Evolutionary conservation across 345 rosid species (phyloP), one percentile per base, ranked within the genome.

Genomic region (Chamaenerion angustifolium): DNA sequence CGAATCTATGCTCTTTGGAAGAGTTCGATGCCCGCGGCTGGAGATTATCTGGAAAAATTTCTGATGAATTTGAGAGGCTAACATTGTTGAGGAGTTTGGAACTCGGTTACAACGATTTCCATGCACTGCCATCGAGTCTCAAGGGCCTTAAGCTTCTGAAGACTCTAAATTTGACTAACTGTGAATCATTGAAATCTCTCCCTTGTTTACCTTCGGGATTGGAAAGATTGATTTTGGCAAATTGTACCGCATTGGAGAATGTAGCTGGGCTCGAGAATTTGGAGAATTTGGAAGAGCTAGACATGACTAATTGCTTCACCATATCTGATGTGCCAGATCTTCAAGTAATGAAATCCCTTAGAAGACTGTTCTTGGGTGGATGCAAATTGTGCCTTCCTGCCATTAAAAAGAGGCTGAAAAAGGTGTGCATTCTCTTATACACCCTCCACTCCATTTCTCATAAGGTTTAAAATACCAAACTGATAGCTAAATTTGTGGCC

Each of bases 171-270:
- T 56, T 79, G 61, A 42, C 63, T 10, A 10, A 63, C 16, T 79
- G 81, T 46, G 25, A 56, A 25, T 58, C 71, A 57, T 79, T 76
- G 1, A 43, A 15, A 56, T 62, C 48, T 46, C 72, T 79, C 51
- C 79, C 85, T 46, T 68, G 64, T 8, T 69, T 79, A 42, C 81
- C 85, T 27, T 68, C 70, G 1, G 69, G 71, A 43, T 67, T 79
- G 63, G 40, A 49, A 23, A 55, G 56, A 19, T n/a, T 79, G 48
- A 51, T 60, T 49, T 59, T 53, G 15, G 52, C 71, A 19, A 61
- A 76, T 63, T 79, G 85, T 50, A 14, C 59, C 31, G 57, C 71
- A 42, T 48, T 76, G 58, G 71, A 69, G 57, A 43, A 6, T 11
- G 42, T 69, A 16, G 8, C 48, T 14, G 77, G 76, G 47, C 51